Evolutionary conservation across 345 rosid species (phyloP).

Genomic region (Salix arbutifolia): DNA sequence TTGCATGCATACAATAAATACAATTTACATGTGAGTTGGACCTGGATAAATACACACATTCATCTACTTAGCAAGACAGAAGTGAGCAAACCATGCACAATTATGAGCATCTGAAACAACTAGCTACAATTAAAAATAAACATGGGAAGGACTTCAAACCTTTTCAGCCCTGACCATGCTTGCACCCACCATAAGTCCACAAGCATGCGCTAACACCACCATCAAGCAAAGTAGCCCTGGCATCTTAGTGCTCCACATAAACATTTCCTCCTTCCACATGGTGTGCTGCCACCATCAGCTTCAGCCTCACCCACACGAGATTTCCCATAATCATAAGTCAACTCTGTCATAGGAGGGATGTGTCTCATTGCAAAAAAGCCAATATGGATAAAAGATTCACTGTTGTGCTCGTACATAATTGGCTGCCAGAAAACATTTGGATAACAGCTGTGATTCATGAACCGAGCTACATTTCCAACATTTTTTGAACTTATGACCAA

Average conservation of each 20-base stretch:
- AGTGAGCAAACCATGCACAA: neutral
- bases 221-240: slow-evolving; percentile 15
- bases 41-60: neutral
- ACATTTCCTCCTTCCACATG: slow-evolving; percentile 48
- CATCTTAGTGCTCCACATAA: slow-evolving; percentile 59
- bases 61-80: neutral
- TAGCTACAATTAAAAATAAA: neutral
- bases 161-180: neutral
- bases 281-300: slow-evolving; percentile 15
- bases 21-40: neutral
- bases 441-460: slow-evolving; percentile 88
- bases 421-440: slow-evolving; percentile 92
- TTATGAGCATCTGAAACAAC: neutral
- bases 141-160: neutral
- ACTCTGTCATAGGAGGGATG: slow-evolving; percentile 81
- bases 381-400: slow-evolving; percentile 38
- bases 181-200: slow-evolving; percentile 2
- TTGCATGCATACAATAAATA: neutral
- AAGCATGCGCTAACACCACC: neutral
- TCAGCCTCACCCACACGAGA: slow-evolving; percentile 14
- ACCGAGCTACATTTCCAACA: slow-evolving; percentile 80
- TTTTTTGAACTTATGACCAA: slow-evolving; percentile 62
- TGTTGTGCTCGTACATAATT: slow-evolving; percentile 34
- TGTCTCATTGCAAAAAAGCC: slow-evolving; percentile 66
- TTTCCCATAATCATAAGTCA: slow-evolving; percentile 78